These are phyloP conservation scores for Fusarium citri DNA, from an alignment of 2,329 filamentous ascomycete genomes.

Conservation along the genomic window DNA sequence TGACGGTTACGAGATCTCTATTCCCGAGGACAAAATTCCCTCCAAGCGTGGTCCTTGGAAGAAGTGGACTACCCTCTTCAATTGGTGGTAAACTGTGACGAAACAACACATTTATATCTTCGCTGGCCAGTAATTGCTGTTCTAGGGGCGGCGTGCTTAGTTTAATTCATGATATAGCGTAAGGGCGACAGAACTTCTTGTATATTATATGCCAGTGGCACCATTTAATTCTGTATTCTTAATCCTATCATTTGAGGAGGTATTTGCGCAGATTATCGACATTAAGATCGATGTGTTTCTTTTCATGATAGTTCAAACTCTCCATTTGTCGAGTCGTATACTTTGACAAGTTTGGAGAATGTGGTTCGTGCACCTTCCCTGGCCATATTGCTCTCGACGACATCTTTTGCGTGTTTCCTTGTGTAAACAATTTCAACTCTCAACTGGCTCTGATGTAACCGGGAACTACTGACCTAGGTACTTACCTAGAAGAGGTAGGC, in stretches of 20 bases:
- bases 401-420: too few relatives aligned
- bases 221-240: conserved; percentile 12
- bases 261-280: background rate
- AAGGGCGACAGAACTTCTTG: conserved; percentile 16
- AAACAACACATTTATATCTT: background rate
- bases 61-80: conserved; percentile 16
- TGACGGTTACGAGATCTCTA: conserved; percentile 40
- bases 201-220: conserved; percentile 14
- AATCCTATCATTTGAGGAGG: background rate
- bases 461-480: too few relatives aligned
- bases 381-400: too few relatives aligned
- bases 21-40: conserved; percentile 42
- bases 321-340: too few relatives aligned
- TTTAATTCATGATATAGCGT: conserved; percentile 14
- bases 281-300: too few relatives aligned
- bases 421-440: too few relatives aligned
- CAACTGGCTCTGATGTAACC: background rate
- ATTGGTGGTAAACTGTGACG: conserved; percentile 31
- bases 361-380: too few relatives aligned
- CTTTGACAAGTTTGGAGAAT: too few relatives aligned
- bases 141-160: conserved; percentile 3
- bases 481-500: background rate
- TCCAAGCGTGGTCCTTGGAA: conserved; percentile 29
- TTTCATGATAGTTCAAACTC: too few relatives aligned
- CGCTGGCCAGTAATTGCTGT: background rate